Evolutionary conservation across 2,329 filamentous ascomycete genomes (phyloP), one percentile per base, ranked within the genome.

Genomic region (Alternaria sp.): DNA sequence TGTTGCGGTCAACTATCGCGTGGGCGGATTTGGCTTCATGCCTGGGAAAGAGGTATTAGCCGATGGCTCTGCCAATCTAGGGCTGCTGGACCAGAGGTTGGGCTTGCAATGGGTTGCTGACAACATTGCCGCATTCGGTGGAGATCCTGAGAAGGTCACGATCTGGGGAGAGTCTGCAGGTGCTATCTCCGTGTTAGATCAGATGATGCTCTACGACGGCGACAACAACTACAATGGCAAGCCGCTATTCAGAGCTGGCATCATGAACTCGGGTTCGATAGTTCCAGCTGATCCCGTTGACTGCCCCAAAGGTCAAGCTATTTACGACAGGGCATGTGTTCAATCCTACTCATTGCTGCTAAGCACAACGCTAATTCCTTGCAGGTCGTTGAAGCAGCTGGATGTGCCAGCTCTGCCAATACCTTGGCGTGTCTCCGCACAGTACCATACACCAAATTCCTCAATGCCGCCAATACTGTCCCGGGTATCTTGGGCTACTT

Each of bases 1-100:
- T 58, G 92, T 95, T 0, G 87, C 89, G 0, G 88, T 94, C 73
- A 94, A 94, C 80, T 94, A 96, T 79, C 89, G 92, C 2, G 82
- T 92, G 0, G 90, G 87, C 8, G 91, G 88, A 0, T 94, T 93
- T 64, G 92, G 92, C 0, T 94, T 93, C 80, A 74, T 94, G 75
- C 86, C 88, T 0, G 91, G 91, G 7, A 86, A 86, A 56, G 90
- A 93, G 76, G 84, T 93, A 46, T 82, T 90, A 4, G 83, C 84
- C 5, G 90, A 92, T 64, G 90, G 90, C 2, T 85, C 89, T 3
- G 79, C 89, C 3, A 95, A 94, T 73, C 77, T 93, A 4, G 92
- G 92, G 4, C 84, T 92, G 4, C 83, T 91, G 0, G 92, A 95
- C 72, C 91, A 94, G 71, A 85, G 90, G 33, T 84, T 91, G 67